phyloP scores from a whole-genome alignment of 345 rosid species.

The Arabidopsis thaliana region TAIR10.1 NC_003070.9:29129501-29130000 shows the following conservation, averaged over 20 bases:
- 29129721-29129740: background rate
- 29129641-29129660: conserved; percentile 1
- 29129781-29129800: no score
- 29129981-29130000: background rate
- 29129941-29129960: background rate
- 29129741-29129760: background rate
- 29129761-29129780: no score
- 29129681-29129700: background rate
- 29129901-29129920: background rate
- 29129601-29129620: background rate
- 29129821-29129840: no score
- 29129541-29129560: background rate
- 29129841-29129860: background rate
- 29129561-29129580: conserved; percentile 8
- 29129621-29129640: background rate
- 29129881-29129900: background rate
- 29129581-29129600: conserved; percentile 17
- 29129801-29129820: no score
- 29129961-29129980: background rate
- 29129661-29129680: background rate
- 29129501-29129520: background rate
- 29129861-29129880: background rate
- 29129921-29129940: background rate
- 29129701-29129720: background rate
- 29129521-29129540: background rate